phyloP scores from a whole-genome alignment of 2,329 filamentous ascomycete species.

The Albifimbria verrucaria region DNA sequence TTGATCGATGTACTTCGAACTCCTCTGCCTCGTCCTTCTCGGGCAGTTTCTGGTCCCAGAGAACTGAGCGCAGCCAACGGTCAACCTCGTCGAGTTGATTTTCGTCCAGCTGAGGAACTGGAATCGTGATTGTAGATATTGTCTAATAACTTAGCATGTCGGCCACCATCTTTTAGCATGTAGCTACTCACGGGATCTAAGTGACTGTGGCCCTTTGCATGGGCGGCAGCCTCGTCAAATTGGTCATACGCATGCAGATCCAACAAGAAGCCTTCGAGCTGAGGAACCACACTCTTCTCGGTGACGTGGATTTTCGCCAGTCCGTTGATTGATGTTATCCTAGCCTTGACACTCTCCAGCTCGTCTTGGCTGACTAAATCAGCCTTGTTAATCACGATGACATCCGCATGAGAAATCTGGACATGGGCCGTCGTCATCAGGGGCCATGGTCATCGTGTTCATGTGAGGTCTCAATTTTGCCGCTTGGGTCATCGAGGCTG shows the following conservation, averaged over 20 bases:
- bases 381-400: constrained; percentile 90
- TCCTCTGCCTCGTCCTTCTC: constrained; percentile 26
- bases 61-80: constrained; percentile 73
- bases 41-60: constrained; percentile 76
- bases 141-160: constrained; percentile 46
- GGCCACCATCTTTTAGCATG: neutral
- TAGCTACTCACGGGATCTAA: constrained; percentile 69
- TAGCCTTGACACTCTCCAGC: constrained; percentile 63
- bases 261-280: constrained; percentile 80
- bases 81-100: constrained; percentile 65
- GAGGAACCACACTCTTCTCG: constrained; percentile 72
- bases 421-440: constrained; percentile 88
- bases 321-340: constrained; percentile 83
- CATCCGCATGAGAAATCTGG: constrained; percentile 95
- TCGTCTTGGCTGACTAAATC: constrained; percentile 74
- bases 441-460: constrained; percentile 56
- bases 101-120: constrained; percentile 56
- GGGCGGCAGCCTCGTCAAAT: constrained; percentile 69
- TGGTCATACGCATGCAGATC: constrained; percentile 92
- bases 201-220: constrained; percentile 79
- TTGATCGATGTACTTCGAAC: constrained; percentile 85
- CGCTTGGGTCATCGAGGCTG: constrained; percentile 70
- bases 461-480: constrained; percentile 49
- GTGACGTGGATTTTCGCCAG: constrained; percentile 83
- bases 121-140: constrained; percentile 78